Percentiles rank a stretch among this genome's conserved stretches.
phyloP scores from a whole-genome alignment of 2,329 filamentous ascomycete species.

The Penicillium palitans region DNA sequence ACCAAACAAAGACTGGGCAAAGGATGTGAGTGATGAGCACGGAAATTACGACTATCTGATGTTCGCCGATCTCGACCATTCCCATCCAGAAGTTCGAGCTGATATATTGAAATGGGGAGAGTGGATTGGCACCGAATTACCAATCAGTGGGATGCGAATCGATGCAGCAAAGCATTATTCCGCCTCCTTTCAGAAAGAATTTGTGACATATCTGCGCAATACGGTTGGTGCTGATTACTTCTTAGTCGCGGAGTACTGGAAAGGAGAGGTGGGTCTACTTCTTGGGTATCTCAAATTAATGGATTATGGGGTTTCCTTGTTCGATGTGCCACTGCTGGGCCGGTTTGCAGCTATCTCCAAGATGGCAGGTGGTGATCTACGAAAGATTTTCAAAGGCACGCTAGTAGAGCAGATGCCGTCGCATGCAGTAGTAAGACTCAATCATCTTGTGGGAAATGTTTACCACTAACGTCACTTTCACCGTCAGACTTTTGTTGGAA shows the following conservation, averaged over 20 bases:
- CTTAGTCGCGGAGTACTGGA: conserved; percentile 70
- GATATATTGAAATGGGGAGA: conserved; percentile 67
- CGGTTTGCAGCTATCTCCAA: conserved; percentile 64
- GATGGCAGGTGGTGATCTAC: conserved; percentile 58
- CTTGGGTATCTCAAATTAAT: conserved; percentile 59
- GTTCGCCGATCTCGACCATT: conserved; percentile 70
- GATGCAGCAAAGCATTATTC: conserved; percentile 74
- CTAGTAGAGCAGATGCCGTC: conserved; percentile 56
- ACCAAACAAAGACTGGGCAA: conserved; percentile 63
- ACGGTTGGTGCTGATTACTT: conserved; percentile 58
- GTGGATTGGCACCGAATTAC: conserved; percentile 64
- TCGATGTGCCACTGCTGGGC: conserved; percentile 68
- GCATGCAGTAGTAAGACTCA: conserved; percentile 56
- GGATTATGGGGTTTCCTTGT: conserved; percentile 61
- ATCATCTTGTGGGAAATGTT: not conserved
- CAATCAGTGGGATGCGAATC: conserved; percentile 65
- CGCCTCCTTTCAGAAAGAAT: conserved; percentile 62
- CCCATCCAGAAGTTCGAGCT: conserved; percentile 60
- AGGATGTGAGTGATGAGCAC: conserved; percentile 60
- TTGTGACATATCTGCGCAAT: conserved; percentile 58
- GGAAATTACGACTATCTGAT: conserved; percentile 70
- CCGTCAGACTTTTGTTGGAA: conserved; percentile 64
- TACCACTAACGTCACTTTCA: conserved; percentile 4
- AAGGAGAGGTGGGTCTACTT: conserved; percentile 58
- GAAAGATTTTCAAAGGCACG: conserved; percentile 61